These are phyloP conservation scores for Corymbia calophylla DNA, from an alignment of 441 rosid species.

Conservation along the genomic window DNA sequence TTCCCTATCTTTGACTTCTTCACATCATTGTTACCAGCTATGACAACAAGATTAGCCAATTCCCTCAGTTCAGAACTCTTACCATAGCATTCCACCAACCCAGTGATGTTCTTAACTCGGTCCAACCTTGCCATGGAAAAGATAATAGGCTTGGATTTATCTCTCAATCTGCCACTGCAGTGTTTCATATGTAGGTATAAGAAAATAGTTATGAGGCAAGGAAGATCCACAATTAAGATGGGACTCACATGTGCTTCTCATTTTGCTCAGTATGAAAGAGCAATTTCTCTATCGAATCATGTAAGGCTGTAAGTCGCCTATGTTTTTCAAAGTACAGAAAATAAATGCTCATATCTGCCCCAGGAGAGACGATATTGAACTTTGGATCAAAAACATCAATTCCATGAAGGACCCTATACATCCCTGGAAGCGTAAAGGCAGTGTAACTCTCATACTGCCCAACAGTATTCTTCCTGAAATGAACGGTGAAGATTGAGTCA, in stretches of 20 bases:
- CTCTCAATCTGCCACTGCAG: conserved; percentile 68
- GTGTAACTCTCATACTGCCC: conserved; percentile 96
- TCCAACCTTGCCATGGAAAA: conserved; percentile 98
- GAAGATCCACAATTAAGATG: background rate
- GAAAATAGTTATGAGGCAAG: background rate
- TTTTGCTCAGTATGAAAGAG: conserved; percentile 65
- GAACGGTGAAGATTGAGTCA: conserved; percentile 1
- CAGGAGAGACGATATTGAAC: conserved; percentile 95
- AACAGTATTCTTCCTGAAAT: conserved; percentile 76
- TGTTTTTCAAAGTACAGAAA: conserved; percentile 56
- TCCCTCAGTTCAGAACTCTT: conserved; percentile 70
- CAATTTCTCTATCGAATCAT: conserved; percentile 75
- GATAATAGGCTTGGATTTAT: conserved; percentile 70
- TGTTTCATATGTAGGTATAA: background rate
- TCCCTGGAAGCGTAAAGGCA: conserved; percentile 92
- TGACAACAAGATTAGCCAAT: conserved; percentile 73
- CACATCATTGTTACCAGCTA: conserved; percentile 82
- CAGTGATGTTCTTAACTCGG: conserved; percentile 77
- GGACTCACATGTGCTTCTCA: conserved; percentile 66
- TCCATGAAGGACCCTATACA: conserved; percentile 85
- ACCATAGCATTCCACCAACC: conserved; percentile 76
- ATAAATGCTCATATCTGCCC: conserved; percentile 86
- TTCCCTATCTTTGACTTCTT: conserved; percentile 74
- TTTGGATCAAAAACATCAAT: conserved; percentile 93
- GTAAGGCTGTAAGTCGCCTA: conserved; percentile 71